These are phyloP conservation scores for Pseudogymnoascus sp. DNA, from an alignment of 2,329 filamentous ascomycete genomes.

Conservation along the genomic window DNA sequence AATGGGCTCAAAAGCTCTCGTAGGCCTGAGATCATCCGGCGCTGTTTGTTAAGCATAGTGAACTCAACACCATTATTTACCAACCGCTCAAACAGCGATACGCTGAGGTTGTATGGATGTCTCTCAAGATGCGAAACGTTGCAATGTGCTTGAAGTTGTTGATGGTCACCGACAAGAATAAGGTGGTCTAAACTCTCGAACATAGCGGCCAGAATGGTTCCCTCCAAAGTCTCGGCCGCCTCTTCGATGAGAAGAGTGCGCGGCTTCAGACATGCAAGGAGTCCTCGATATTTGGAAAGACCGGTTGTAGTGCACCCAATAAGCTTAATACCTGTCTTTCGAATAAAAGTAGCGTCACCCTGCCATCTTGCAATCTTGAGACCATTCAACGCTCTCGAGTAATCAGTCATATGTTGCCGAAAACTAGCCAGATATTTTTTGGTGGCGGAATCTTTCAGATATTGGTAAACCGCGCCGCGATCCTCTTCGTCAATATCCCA, in stretches of 20 bases:
- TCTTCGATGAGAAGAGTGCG: slow-evolving; percentile 61
- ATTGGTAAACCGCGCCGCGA: slow-evolving; percentile 27
- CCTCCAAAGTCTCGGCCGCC: slow-evolving; percentile 53
- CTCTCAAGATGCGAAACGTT: slow-evolving; percentile 46
- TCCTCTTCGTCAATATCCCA: slow-evolving; percentile 21
- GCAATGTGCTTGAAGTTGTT: slow-evolving; percentile 57
- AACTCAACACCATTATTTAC: slow-evolving; percentile 48
- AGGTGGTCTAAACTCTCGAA: slow-evolving; percentile 56
- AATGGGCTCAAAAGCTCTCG: slow-evolving; percentile 49
- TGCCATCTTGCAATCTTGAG: slow-evolving; percentile 15
- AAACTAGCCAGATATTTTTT: slow-evolving; percentile 17
- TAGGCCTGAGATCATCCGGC: slow-evolving; percentile 64
- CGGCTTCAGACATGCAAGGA: slow-evolving; percentile 54
- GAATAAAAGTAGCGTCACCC: slow-evolving; percentile 37
- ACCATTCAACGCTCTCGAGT: slow-evolving; percentile 10
- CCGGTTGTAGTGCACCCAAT: slow-evolving; percentile 54
- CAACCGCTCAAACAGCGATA: slow-evolving; percentile 63
- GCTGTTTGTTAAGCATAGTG: slow-evolving; percentile 51
- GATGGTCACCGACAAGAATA: slow-evolving; percentile 62
- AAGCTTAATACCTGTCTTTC: slow-evolving; percentile 48
- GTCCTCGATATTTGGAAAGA: slow-evolving; percentile 58
- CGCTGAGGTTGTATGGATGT: slow-evolving; percentile 50
- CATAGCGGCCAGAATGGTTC: slow-evolving; percentile 51
- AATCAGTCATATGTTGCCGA: slow-evolving; percentile 15
- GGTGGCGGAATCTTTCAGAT: slow-evolving; percentile 23